Conservation (phyloP, 176 grass and related monocot genomes). For the Juncus effusus region DNA sequence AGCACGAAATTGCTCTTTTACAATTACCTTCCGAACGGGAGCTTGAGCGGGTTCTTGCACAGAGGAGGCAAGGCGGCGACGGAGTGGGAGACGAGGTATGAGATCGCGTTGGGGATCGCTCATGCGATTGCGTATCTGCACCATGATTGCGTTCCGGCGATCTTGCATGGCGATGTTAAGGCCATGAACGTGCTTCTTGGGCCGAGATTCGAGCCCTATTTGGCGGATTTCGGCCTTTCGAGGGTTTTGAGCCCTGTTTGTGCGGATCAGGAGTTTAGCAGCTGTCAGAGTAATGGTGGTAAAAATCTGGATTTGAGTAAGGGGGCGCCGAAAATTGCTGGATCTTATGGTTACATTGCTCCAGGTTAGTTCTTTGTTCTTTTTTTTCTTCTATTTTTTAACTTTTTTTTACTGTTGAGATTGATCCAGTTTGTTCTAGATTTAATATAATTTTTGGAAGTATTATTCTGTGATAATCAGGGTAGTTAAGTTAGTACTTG, state of each 20-base stretch:
- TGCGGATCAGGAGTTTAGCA: neutral
- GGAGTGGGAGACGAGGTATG: slow-evolving; percentile 64
- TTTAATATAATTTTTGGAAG: slow-evolving; percentile 9
- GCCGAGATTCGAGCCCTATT: slow-evolving; percentile 64
- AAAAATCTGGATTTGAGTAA: slow-evolving; percentile 48
- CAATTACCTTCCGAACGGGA: slow-evolving; percentile 79
- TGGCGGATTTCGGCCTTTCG: slow-evolving; percentile 91
- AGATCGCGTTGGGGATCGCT: slow-evolving; percentile 66
- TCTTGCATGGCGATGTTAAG: slow-evolving; percentile 89
- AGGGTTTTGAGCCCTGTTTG: slow-evolving; percentile 40
- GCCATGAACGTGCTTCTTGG: slow-evolving; percentile 90
- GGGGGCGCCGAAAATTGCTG: slow-evolving; percentile 52
- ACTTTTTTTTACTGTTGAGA: neutral
- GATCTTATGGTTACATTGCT: slow-evolving; percentile 90
- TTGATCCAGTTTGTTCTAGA: neutral
- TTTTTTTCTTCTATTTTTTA: neutral
- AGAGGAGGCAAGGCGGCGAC: slow-evolving; percentile 59
- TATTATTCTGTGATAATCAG: neutral
- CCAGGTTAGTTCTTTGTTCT: slow-evolving; percentile 41
- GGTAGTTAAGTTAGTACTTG: slow-evolving; percentile 17
- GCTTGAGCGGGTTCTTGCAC: slow-evolving; percentile 82
- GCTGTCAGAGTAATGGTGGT: slow-evolving; percentile 8
- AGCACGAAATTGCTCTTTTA: slow-evolving; percentile 87
- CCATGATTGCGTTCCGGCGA: slow-evolving; percentile 92
- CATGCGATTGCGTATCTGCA: slow-evolving; percentile 85